phyloP scores from a whole-genome alignment of 1,284 basidiomycete species.

The Trametes versicolor region DNA sequence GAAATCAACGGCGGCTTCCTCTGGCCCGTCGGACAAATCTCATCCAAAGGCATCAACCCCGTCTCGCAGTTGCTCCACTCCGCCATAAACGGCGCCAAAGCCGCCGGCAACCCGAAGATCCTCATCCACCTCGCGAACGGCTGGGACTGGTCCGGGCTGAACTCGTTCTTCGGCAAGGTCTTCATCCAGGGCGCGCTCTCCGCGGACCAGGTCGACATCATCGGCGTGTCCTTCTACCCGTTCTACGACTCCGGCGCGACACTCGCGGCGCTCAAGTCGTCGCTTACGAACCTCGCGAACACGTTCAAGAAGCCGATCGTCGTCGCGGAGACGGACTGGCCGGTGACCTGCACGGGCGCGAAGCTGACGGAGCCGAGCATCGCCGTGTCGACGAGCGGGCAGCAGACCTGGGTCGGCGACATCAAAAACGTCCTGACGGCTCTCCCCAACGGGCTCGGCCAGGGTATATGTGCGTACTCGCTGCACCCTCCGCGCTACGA shows the following conservation, averaged over 20 bases:
- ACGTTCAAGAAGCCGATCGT: slow-evolving; percentile 64
- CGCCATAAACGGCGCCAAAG: slow-evolving; percentile 57
- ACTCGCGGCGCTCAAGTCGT: slow-evolving; percentile 56
- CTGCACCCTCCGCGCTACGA: not conserved
- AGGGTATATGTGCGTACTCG: slow-evolving; percentile 43
- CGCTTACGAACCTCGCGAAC: slow-evolving; percentile 59
- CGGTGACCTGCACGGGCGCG: slow-evolving; percentile 57
- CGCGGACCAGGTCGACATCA: slow-evolving; percentile 61
- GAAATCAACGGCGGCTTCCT: slow-evolving; percentile 72
- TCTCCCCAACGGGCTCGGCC: slow-evolving; percentile 57
- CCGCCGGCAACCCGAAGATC: slow-evolving; percentile 58
- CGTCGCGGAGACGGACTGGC: slow-evolving; percentile 75
- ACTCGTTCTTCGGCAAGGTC: slow-evolving; percentile 61
- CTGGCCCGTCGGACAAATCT: slow-evolving; percentile 68
- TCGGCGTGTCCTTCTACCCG: slow-evolving; percentile 74
- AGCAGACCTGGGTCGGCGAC: slow-evolving; percentile 61
- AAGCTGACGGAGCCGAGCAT: slow-evolving; percentile 60
- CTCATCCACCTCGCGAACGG: slow-evolving; percentile 73
- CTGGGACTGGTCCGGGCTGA: slow-evolving; percentile 60
- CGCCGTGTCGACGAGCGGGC: slow-evolving; percentile 60
- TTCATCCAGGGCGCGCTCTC: slow-evolving; percentile 63
- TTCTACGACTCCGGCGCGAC: slow-evolving; percentile 71
- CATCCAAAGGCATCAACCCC: slow-evolving; percentile 60
- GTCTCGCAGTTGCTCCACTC: slow-evolving; percentile 71
- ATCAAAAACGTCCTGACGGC: slow-evolving; percentile 58